Evolutionary conservation across 192 early-diverging fungal genomes (phyloP), one percentile per base, ranked within the genome.

Genomic region (Nowakowskiella sp.): DNA sequence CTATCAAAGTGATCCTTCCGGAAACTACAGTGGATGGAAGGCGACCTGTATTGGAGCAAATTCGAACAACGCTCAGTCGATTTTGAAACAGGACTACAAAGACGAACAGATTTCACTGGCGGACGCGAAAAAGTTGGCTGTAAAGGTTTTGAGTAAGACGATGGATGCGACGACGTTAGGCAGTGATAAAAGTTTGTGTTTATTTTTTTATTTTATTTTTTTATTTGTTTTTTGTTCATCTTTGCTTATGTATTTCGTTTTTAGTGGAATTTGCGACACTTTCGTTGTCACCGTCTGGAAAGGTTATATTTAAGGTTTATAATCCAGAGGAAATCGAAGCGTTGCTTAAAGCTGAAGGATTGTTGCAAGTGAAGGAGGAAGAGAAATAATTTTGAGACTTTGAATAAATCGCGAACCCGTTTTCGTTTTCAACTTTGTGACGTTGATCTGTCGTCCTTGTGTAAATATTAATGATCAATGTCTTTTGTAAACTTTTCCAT

Each of bases 21-120:
- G 96, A 47, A 99, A 99, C 77, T 99, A 97, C 71, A 83, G 86
- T 62, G 94, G 94, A 47, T 99, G 96, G 96, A 97, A 94, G 67
- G 92, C 96, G 4, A 92, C 88, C 31, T 93, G 91, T 71, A 94
- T 99, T 64, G 96, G 96, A 30, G 88, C 90, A 31, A 99, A 96
- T 73, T 85, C 84, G 34, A 76, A 86, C 9, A 90, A 86, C 44
- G 93, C 91, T 1, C 86, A 90, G 60, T 85, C 85, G 47, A 90
- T 95, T 25, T 72, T 99, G 58, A 94, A 95, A 68, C 91, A 93
- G 55, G 94, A 99, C 72, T 94, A 97, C 65, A 95, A 92, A 67
- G 96, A 99, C 52, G 79, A 78, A 19, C 70, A 66, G 7, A 64
- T 77, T 51, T 80, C 84, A 2, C 70, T 99, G 61, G 77, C 89